Conservation (phyloP, 1,284 basidiomycete genomes). For the Mycosarcoma mackinlayi region DNA sequence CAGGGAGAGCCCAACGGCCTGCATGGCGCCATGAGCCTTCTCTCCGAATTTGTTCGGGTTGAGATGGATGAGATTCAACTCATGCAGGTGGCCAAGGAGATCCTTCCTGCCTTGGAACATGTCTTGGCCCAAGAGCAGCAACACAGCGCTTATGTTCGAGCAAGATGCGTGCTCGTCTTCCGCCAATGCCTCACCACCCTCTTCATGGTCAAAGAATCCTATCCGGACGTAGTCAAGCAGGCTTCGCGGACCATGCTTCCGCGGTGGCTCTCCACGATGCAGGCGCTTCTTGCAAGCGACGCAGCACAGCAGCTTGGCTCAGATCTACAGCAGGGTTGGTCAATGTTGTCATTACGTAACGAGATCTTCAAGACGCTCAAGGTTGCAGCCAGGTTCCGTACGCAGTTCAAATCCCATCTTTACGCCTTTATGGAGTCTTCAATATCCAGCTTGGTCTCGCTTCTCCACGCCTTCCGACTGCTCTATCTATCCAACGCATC, state of each 20-base stretch:
- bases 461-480: constrained; percentile 43
- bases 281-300: constrained; percentile 31
- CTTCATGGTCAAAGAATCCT: constrained; percentile 92
- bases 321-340: constrained; percentile 38
- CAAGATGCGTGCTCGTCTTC: constrained; percentile 87
- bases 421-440: constrained; percentile 30
- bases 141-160: constrained; percentile 70
- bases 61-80: constrained; percentile 66
- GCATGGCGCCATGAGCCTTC: constrained; percentile 62
- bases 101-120: constrained; percentile 58
- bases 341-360: constrained; percentile 49
- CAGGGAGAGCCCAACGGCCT: constrained; percentile 36
- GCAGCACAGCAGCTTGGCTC: constrained; percentile 25
- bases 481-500: constrained; percentile 69
- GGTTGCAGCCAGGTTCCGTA: constrained; percentile 56
- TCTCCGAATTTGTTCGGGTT: constrained; percentile 61
- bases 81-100: constrained; percentile 57
- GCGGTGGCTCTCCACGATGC: constrained; percentile 74
- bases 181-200: constrained; percentile 87
- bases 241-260: constrained; percentile 84
- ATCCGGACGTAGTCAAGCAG: constrained; percentile 84
- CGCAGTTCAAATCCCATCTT: constrained; percentile 52
- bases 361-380: constrained; percentile 62
- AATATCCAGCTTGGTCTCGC: constrained; percentile 41
- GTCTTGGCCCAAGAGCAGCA: constrained; percentile 41